Conservation (phyloP, 139 green algal species). For the Chlamydomonas schloesseri region DNA sequence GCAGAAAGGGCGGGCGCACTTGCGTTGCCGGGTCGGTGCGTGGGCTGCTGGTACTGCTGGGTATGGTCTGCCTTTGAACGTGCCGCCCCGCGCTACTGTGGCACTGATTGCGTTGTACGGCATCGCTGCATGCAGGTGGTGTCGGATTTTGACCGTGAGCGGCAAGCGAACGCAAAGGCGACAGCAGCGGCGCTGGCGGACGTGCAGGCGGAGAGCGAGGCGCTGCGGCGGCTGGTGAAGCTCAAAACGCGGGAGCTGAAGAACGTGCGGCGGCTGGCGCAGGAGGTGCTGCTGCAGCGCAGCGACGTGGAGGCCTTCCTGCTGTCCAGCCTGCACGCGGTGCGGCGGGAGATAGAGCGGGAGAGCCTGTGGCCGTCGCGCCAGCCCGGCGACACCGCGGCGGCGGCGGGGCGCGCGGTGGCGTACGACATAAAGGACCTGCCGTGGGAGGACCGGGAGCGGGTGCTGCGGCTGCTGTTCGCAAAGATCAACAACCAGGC, state of each 20-base stretch:
- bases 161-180: conserved; percentile 43
- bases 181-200: conserved; percentile 50
- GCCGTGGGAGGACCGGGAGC: conserved; percentile 87
- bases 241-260: conserved; percentile 86
- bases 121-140: conserved; percentile 63
- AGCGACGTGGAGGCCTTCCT: conserved; percentile 94
- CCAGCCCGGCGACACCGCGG: neutral
- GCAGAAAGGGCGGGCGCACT: conserved; percentile 72
- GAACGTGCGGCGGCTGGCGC: conserved; percentile 80
- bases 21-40: too few relatives aligned
- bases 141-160: conserved; percentile 73
- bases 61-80: too few relatives aligned
- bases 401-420: neutral
- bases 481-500: conserved; percentile 82
- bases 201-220: conserved; percentile 66
- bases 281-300: conserved; percentile 88
- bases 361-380: conserved; percentile 40
- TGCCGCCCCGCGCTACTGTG: too few relatives aligned
- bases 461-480: conserved; percentile 88
- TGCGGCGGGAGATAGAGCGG: conserved; percentile 61
- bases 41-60: too few relatives aligned
- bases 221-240: conserved; percentile 71
- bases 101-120: too few relatives aligned
- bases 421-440: conserved; percentile 77
- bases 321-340: conserved; percentile 79